Conservation (phyloP, 2,329 filamentous ascomycete species). For the Aspergillus ochraceus region DNA sequence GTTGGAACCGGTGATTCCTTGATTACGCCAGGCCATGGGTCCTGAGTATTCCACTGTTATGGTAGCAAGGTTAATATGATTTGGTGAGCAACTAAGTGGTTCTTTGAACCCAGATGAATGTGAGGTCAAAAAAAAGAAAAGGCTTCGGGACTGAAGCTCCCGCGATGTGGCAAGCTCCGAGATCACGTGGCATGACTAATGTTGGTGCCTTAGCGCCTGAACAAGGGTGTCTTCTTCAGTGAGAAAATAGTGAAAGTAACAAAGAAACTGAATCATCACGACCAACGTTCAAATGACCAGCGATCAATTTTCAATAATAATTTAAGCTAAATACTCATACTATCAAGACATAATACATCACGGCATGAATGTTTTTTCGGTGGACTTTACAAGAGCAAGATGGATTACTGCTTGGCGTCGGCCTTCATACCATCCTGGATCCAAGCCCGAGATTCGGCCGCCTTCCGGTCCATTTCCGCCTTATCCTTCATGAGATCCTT, state of each 20-base stretch:
- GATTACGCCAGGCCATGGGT: constrained; percentile 64
- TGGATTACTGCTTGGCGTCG: constrained; percentile 47
- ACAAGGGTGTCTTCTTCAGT: background rate
- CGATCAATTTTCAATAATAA: background rate
- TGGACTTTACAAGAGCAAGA: background rate
- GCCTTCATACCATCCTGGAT: constrained; percentile 69
- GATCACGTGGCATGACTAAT: constrained; percentile 17
- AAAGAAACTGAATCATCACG: background rate
- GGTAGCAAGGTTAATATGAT: constrained; percentile 10
- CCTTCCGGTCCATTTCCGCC: constrained; percentile 58
- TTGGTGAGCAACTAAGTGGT: constrained; percentile 1
- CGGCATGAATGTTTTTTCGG: background rate
- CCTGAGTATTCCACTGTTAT: background rate
- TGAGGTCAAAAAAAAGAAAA: background rate
- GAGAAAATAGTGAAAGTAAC: background rate
- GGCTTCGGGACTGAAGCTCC: background rate
- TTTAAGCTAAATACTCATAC: background rate
- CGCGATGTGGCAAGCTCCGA: constrained; percentile 13
- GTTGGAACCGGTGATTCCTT: constrained; percentile 95
- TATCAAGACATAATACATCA: background rate
- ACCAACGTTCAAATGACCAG: no score
- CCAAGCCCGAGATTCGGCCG: constrained; percentile 59
- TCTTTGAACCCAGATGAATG: constrained; percentile 2
- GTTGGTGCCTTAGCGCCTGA: background rate
- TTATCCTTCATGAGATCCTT: constrained; percentile 61